Evolutionary conservation across 73 alveolate genomes (phyloP).

Genomic region (Tetrahymena malaccensis): DNA sequence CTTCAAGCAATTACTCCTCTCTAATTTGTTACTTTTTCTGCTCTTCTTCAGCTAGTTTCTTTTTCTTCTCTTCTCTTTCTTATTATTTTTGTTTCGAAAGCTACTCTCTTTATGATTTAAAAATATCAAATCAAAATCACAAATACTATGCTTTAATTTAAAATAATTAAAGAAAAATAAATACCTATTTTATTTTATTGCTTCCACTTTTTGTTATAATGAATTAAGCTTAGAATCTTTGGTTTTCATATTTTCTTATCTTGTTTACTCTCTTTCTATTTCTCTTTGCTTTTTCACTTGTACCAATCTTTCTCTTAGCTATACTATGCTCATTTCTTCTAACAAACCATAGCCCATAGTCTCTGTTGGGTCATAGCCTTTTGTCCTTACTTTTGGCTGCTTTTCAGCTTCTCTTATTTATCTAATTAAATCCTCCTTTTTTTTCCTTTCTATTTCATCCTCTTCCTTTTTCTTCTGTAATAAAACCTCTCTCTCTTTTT

Average conservation of each 20-base stretch:
- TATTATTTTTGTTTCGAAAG: conserved; percentile 43
- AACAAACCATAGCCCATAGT: conserved; percentile 94
- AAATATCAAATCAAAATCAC: neutral
- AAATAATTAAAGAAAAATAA: neutral
- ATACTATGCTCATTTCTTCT: conserved; percentile 77
- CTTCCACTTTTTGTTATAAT: conserved; percentile 39
- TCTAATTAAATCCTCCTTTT: conserved; percentile 91
- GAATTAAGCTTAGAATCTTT: conserved; percentile 49
- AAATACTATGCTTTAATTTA: too few relatives aligned
- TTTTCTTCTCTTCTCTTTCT: conserved; percentile 76
- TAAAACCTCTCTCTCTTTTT: conserved; percentile 64
- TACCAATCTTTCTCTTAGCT: conserved; percentile 92
- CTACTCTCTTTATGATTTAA: neutral
- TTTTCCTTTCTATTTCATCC: conserved; percentile 75
- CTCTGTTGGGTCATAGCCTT: conserved; percentile 98
- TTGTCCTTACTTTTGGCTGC: conserved; percentile 88
- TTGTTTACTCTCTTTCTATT: conserved; percentile 71
- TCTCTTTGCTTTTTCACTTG: conserved; percentile 70
- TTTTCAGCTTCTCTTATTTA: conserved; percentile 93
- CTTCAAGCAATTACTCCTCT: conserved; percentile 89
- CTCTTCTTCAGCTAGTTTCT: conserved; percentile 67
- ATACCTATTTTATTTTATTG: conserved; percentile 31
- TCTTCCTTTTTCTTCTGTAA: conserved; percentile 81
- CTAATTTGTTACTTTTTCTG: conserved; percentile 69
- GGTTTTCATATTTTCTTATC: conserved; percentile 73